Base-by-base conservation (phyloP, 306 rosid species). In the Cyclanthera cordifolia region DNA sequence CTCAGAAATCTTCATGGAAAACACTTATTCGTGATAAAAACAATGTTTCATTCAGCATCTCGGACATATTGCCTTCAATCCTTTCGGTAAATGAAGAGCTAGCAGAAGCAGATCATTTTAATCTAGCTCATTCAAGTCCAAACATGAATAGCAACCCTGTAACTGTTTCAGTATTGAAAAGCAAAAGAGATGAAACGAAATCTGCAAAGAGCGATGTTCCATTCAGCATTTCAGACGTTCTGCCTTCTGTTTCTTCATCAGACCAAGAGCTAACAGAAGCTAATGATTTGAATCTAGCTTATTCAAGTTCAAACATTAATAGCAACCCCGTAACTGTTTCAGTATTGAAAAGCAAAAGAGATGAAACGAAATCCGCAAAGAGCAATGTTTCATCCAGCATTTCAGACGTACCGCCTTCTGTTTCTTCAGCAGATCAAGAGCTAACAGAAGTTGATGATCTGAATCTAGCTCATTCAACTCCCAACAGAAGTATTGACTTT, bases 1-100 rank as follows among this genome's bases (percentile, higher is more conserved):
- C 84, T 57, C 94, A 85, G 76, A 91, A 88, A 75, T 82, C 91
- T 61, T 88, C 95, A 27, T 91, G 95, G 96, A 88, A 43, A 76
- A 37, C 85, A 79, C 96, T 88, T 79, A 74, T 91, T 60, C 71
- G 77, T 74, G 80, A 77, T 19, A 78, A 75, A 71, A 74, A 73
- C 59, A 76, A 51, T 43, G 68, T 71, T 78, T 23, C 86, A 46
- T 91, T 88, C 74, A 82, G 73, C 54, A 60, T 89, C 32, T 80
- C 90, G 27, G 71, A 75, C 51, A 76, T 82, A 72, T 67, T 79
- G 56, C 78, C 84, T 23, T 78, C 75, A 45, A 46, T 15, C 20
- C 45, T 71, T 73, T 70, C 68, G 69, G 73, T 81, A 28, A 48
- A 54, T 37, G 58, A 73, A 71, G 73, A 46, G 46, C 71, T 79